Base-by-base conservation (phyloP, 2,329 filamentous ascomycete species). In the Rasamsonia emersonii region DNA sequence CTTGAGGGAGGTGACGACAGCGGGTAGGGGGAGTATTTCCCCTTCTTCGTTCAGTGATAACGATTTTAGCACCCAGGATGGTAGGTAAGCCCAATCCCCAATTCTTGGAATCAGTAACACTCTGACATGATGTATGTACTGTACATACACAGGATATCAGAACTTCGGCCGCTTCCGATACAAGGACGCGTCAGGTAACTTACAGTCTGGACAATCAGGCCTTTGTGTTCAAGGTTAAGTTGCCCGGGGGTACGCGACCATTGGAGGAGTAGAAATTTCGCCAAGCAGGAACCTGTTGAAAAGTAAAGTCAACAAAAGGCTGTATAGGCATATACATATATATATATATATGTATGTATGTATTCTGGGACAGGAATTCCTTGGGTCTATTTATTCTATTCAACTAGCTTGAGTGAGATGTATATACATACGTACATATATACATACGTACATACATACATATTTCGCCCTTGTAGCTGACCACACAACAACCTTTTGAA, bases 1-100 rank as follows among this genome's bases (percentile, higher is more conserved):
- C 51, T 53, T 32, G 48, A 20, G 4, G 30, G 40, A 23, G 50
- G 54, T 14, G 64, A 72, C 35, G 69, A 73, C 16, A n/a, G n/a
- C n/a, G n/a, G n/a, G n/a, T n/a, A n/a, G n/a, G n/a, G n/a, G n/a
- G 73, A 82, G 56, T 84, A 75, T 53, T 83, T 76, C 47, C 50
- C 86, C 19, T 72, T 86, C 39, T n/a, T 73, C 70, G 9, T 57
- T 82, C 29, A 80, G 72, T 35, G 81, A 85, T 46, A 82, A 86
- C 48, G 80, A 86, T 52, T 84, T 84, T 44, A 76, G 85, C 35
- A 84, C 79, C 0, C 78, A 84, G 52, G 64, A 84, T 51, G 77
- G 75, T 64, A 48, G 41, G 58, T n/a, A n/a, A n/a, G n/a, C n/a
- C n/a, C n/a, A 45, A 5, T 18, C 28, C 11, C 26, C 2, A 10